Conservation (phyloP, 2,329 filamentous ascomycete species). For the Emergomyces orientalis region DNA sequence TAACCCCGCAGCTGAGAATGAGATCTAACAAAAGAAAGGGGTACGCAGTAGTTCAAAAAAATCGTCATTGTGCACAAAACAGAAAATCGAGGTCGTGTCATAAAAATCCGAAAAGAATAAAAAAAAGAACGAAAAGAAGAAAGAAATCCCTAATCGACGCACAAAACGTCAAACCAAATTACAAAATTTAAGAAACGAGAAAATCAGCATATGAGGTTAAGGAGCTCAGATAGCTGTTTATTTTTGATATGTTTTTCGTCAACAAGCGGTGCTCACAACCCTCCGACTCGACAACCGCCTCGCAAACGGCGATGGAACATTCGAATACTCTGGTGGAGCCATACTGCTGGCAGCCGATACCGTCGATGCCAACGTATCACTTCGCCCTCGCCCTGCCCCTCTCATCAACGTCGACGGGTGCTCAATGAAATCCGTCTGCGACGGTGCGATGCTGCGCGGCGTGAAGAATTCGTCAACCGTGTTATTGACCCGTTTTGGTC, state of each 20-base stretch:
- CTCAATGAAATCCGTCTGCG: conserved; percentile 9
- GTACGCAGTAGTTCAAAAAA: neutral
- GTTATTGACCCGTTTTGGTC: neutral
- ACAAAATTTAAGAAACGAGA: neutral
- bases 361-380: neutral
- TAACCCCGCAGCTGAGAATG: neutral
- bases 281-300: neutral
- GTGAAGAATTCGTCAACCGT: conserved; percentile 14
- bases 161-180: neutral
- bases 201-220: neutral
- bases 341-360: neutral
- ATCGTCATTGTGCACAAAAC: neutral
- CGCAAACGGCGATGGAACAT: neutral
- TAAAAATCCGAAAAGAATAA: neutral
- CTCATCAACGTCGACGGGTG: neutral
- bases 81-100: neutral
- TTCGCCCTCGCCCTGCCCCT: neutral
- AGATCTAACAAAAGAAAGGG: neutral
- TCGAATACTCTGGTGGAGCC: conserved; percentile 12
- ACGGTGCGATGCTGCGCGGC: conserved; percentile 12
- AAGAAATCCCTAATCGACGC: neutral
- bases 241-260: neutral
- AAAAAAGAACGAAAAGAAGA: neutral
- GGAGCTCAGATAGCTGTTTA: neutral
- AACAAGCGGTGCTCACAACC: neutral